A percentile compares a stretch with the other conserved stretches of the same genome.
phyloP scores from a whole-genome alignment of 768 basidiomycete species.

The Tylopilus rubrobrunneus region DNA sequence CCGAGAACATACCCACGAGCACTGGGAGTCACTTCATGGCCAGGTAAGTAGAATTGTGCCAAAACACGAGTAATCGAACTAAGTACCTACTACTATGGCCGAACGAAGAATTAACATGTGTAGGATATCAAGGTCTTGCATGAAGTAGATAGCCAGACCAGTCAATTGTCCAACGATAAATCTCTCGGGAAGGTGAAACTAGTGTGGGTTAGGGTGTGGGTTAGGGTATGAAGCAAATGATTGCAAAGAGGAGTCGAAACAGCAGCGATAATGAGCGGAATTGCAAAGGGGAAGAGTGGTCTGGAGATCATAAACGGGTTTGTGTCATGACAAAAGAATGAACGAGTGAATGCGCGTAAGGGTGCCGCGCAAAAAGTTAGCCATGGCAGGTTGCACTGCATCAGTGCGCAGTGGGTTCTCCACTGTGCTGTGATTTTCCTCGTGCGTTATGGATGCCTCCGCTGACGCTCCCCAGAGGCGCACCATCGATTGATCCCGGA shows the following conservation, averaged over 20 bases:
- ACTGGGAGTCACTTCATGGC: no score
- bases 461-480: constrained; percentile 14
- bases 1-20: no score
- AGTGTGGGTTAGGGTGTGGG: background rate
- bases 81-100: background rate
- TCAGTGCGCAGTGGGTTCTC: constrained; percentile 19
- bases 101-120: constrained; percentile 3
- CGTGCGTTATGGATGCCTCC: constrained; percentile 12
- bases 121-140: background rate
- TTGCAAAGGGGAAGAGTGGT: background rate
- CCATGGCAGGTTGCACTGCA: background rate
- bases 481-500: constrained; percentile 30
- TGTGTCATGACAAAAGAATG: background rate
- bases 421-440: constrained; percentile 21
- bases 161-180: background rate
- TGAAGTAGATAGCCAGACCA: background rate
- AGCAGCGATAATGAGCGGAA: constrained; percentile 17
- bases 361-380: background rate
- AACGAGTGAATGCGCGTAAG: background rate
- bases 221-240: constrained; percentile 8
- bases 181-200: background rate
- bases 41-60: no score
- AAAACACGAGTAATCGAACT: no score
- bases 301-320: constrained; percentile 1
- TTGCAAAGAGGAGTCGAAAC: background rate